These are phyloP conservation scores for Kwoniella newhampshirensis DNA, from an alignment of 768 basidiomycete genomes.

Conservation along the genomic window DNA sequence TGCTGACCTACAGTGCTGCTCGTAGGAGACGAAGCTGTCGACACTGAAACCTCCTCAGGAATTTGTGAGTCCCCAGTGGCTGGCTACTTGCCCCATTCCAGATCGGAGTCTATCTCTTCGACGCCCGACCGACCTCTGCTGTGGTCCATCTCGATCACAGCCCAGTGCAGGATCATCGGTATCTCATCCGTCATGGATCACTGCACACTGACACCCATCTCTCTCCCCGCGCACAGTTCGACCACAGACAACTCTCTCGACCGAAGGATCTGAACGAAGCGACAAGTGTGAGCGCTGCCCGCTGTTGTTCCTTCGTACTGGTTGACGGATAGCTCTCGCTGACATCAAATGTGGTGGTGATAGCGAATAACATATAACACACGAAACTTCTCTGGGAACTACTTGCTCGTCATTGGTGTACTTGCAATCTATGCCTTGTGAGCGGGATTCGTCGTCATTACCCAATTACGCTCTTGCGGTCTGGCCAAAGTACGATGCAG, in stretches of 20 bases:
- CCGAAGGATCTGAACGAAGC: constrained; percentile 53
- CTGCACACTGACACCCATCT: constrained; percentile 4
- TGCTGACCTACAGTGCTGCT: too few species aligned
- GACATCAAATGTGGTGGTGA: not conserved
- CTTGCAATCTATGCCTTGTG: constrained; percentile 82
- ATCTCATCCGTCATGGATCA: not conserved
- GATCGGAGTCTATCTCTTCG: too few species aligned
- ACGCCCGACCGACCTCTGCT: too few species aligned
- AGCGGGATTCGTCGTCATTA: constrained; percentile 42
- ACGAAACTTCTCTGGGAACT: constrained; percentile 67
- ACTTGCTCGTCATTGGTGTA: constrained; percentile 82
- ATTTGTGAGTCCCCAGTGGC: constrained; percentile 52
- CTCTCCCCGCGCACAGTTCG: constrained; percentile 44
- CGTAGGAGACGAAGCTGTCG: constrained; percentile 51
- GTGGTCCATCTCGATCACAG: too few species aligned
- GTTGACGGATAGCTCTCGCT: too few species aligned
- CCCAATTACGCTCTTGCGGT: too few species aligned
- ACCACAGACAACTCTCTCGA: constrained; percentile 50
- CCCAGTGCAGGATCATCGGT: too few species aligned
- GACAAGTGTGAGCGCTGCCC: constrained; percentile 41
- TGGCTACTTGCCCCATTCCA: too few species aligned
- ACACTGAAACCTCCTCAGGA: constrained; percentile 50
- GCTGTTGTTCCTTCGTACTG: too few species aligned
- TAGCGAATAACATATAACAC: constrained; percentile 94
- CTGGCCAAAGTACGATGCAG: too few species aligned